phyloP scores from a whole-genome alignment of 345 rosid species.

The Linum trigynum region DNA sequence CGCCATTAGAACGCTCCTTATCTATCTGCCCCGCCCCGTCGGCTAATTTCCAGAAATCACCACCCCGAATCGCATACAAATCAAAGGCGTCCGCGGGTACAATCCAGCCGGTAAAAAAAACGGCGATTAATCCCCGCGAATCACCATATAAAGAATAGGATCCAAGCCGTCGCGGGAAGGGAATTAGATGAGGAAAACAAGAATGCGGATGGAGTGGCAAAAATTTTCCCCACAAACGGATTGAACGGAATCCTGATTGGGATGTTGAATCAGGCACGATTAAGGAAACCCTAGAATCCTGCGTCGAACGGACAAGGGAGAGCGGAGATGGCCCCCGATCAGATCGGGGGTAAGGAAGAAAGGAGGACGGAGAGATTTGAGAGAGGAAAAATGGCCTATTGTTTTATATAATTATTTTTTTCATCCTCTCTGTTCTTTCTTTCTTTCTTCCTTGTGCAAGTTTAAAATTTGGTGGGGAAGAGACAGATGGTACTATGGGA shows the following conservation, averaged over 20 bases:
- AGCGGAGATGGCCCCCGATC: conserved; percentile 1
- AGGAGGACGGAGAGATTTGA: background rate
- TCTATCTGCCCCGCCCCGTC: background rate
- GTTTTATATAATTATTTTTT: no score
- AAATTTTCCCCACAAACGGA: background rate
- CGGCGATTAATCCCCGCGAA: background rate
- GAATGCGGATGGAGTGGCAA: background rate
- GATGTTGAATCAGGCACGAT: background rate
- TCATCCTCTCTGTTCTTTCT: no score
- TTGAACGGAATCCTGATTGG: background rate
- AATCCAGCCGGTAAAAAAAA: background rate
- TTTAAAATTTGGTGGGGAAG: no score
- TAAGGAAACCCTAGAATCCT: conserved; percentile 3
- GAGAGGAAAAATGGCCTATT: no score
- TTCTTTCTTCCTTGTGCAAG: no score
- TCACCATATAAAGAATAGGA: background rate
- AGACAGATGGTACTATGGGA: no score
- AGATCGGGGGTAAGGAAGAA: background rate
- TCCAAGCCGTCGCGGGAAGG: background rate
- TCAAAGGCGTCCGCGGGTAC: background rate
- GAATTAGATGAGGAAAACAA: background rate
- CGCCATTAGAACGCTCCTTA: conserved; percentile 41
- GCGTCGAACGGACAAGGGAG: background rate
- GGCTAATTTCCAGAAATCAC: background rate
- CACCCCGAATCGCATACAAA: background rate